These are phyloP conservation scores for Pinus taeda DNA, from an alignment of 75 land plant species.

Conservation along the genomic window DNA sequence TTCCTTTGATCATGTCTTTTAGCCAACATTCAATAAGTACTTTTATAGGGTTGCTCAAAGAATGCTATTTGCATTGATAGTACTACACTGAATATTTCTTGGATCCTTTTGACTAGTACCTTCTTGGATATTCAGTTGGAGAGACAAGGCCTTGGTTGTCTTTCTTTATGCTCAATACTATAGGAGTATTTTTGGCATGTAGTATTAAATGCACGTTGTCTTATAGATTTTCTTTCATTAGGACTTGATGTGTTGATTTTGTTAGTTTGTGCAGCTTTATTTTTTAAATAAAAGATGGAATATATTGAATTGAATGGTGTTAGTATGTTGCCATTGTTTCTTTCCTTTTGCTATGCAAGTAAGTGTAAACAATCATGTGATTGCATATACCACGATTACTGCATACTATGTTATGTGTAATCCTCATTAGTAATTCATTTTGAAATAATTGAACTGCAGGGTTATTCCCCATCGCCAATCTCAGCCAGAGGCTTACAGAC, in stretches of 20 bases:
- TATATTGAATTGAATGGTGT: neutral
- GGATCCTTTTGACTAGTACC: neutral
- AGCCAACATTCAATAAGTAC: neutral
- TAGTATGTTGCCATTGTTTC: neutral
- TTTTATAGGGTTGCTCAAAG: neutral
- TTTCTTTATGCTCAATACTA: neutral
- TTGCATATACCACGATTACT: neutral
- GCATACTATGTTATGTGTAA: neutral
- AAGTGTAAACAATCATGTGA: neutral
- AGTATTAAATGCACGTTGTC: neutral
- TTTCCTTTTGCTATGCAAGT: neutral
- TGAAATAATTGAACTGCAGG: slow-evolving; percentile 21
- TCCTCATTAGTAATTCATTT: neutral
- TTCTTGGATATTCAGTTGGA: neutral
- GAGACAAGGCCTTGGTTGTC: neutral
- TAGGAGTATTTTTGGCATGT: neutral
- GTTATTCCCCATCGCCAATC: slow-evolving; percentile 46
- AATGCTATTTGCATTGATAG: neutral
- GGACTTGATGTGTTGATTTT: neutral
- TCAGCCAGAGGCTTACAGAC: slow-evolving; percentile 62
- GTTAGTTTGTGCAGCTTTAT: no score
- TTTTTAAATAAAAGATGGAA: neutral
- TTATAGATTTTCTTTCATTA: neutral
- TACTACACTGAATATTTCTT: neutral
- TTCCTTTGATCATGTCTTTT: neutral